Evolutionary conservation across 1,139 yeast genomes (phyloP), one percentile per base, ranked within the genome.

Genomic region (Zygosaccharomyces sapae): DNA sequence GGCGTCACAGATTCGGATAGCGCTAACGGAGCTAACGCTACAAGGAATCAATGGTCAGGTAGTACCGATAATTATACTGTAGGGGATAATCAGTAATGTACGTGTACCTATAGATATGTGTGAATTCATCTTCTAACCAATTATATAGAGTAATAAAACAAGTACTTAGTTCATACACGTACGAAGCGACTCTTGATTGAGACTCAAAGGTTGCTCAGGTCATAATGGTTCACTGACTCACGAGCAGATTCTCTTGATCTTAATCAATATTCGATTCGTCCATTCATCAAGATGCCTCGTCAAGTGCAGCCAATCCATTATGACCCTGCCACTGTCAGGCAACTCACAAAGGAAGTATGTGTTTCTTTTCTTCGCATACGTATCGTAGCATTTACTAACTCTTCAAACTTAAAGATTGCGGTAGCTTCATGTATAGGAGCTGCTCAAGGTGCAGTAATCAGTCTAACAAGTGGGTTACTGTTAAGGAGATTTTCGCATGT

Each of bases 381-480:
- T 22, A 22, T 22, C 7, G 24, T 24, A 22, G 31, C 22, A 16
- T 8, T 29, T 7, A 18, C 16, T n/a, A 16, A 22, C 33, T 36
- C 47, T 33, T 35, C 20, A 29, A 18, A 41, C 33, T 34, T 22
- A n/a, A 25, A 61, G 62, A 61, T 70, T 6, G 56, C 65, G 1
- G 51, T 60, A 8, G 70, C 73, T 1, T 65, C 69, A 5, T 57
- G 62, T 8, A 55, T 69, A 18, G 74, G 74, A 40, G 73, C 72
- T 1, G 54, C 63, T 1, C 69, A 68, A 47, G 74, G 74, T 34
- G 70, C 69, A 0, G 48, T 66, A 8, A 54, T 70, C 25, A 67
- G 73, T 39, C 37, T 68, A 10, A 53, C 68, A 0, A 53, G 70
- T 2, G 70, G 61, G 0, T 45, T 69, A 5, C 37, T 68, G 16